Conservation (phyloP, 306 rosid species). For the Gastrolobium bilobum region DNA sequence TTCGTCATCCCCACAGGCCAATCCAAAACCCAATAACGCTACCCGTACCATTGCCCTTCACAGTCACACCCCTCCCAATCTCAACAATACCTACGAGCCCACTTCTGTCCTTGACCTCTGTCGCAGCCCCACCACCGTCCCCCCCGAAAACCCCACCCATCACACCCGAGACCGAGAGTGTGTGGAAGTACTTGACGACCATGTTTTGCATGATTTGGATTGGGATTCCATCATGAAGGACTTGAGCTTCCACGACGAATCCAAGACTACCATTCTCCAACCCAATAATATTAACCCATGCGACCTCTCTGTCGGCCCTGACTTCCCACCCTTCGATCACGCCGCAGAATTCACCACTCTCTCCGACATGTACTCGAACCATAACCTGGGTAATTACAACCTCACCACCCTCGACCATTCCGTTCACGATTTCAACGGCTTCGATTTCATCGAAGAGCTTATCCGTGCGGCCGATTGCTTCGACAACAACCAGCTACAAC, state of each 20-base stretch:
- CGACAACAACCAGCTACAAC: slow-evolving; percentile 69
- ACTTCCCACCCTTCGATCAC: slow-evolving; percentile 60
- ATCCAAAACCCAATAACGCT: slow-evolving; percentile 52
- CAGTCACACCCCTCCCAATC: slow-evolving; percentile 37
- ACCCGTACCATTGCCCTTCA: slow-evolving; percentile 42
- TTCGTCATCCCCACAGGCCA: slow-evolving; percentile 55
- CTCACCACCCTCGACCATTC: slow-evolving; percentile 39
- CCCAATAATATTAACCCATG: slow-evolving; percentile 35
- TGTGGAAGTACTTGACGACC: slow-evolving; percentile 71
- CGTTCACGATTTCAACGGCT: slow-evolving; percentile 49
- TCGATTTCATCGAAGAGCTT: slow-evolving; percentile 77
- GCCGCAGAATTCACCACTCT: slow-evolving; percentile 55
- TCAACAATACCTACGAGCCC: slow-evolving; percentile 71
- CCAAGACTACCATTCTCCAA: slow-evolving; percentile 29
- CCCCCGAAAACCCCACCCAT: slow-evolving; percentile 47
- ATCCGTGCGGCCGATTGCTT: slow-evolving; percentile 82
- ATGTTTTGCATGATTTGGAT: slow-evolving; percentile 67
- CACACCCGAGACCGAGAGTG: slow-evolving; percentile 51
- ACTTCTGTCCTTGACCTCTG: slow-evolving; percentile 85
- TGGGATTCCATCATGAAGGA: slow-evolving; percentile 90
- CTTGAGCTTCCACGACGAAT: slow-evolving; percentile 74
- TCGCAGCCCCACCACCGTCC: slow-evolving; percentile 76
- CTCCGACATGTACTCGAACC: slow-evolving; percentile 59
- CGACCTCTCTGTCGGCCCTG: slow-evolving; percentile 53
- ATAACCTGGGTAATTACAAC: slow-evolving; percentile 21